Base-by-base conservation (phyloP, 2,329 filamentous ascomycete species). In the Pseudocercospora fuligena region DNA sequence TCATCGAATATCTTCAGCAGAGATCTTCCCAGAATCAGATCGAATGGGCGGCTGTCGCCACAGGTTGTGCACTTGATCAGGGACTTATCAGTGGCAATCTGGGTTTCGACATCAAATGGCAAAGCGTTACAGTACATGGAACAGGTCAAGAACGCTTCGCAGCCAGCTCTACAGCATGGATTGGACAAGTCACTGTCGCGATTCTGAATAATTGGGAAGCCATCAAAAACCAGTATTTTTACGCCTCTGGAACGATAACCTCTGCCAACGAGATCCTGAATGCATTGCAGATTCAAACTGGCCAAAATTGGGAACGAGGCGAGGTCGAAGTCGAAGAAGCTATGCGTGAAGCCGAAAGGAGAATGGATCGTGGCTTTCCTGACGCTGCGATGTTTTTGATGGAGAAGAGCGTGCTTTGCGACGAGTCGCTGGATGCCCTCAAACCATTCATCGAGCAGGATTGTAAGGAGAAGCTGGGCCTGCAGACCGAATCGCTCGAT, bases 301-400 rank as follows among this genome's bases (percentile, higher is more conserved):
- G 69, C 1, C 67, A 74, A 46, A 65, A 73, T 66, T 81, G 78
- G 71, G 73, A 70, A 43, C 73, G 76, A 12, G 77, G 75, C 3
- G 72, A 75, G 23, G 73, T 74, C 14, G 75, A 78, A 16, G 70
- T 78, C 0, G 74, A 76, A 36, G 79, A 80, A 3, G 75, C 76
- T 53, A 67, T 79, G 16, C 69, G 63, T 40, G 80, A 82, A 70
- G 79, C 73, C 0, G 63, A 75, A 61, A 67, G 72, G 19, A 76
- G 79, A 31, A 76, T 81, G 29, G 68, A 78, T 46, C 72, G 74
- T 51, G 78, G 79, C 0, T 81, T 74, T 65, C 78, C 75, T 1
- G 78, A 80, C 66, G 77, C 78, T 12, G 78, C 76, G 2, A 78
- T 80, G 74, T 77, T 78, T 49, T 65, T 81, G 51, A 72, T 80